These are phyloP conservation scores for Wickerhamiella lipophila DNA, from an alignment of 805 yeast species.

Conservation along the genomic window DNA sequence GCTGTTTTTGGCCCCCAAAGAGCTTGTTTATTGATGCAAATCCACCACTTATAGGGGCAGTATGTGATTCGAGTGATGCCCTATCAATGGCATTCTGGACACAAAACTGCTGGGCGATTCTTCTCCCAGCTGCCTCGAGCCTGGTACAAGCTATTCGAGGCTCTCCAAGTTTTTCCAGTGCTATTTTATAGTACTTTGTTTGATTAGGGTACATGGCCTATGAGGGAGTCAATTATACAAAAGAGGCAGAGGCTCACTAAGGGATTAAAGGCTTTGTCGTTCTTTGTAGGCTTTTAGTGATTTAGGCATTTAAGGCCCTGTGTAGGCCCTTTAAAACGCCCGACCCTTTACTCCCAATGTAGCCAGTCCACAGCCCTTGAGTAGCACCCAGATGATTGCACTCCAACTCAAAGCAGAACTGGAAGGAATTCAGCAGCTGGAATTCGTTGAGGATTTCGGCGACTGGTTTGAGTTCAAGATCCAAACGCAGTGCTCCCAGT, in stretches of 20 bases:
- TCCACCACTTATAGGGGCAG: not conserved
- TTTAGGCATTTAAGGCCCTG: too few species aligned
- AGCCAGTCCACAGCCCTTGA: too few species aligned
- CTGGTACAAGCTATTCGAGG: constrained; percentile 22
- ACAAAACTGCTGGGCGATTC: constrained; percentile 25
- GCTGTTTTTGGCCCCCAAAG: not conserved
- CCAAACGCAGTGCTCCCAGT: constrained; percentile 57
- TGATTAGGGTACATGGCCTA: constrained; percentile 12
- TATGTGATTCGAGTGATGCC: constrained; percentile 7
- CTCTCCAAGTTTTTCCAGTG: constrained; percentile 21
- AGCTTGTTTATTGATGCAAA: not conserved
- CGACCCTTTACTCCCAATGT: too few species aligned
- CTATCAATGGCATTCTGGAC: constrained; percentile 24
- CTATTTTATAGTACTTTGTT: constrained; percentile 15
- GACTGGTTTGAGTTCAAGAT: constrained; percentile 67
- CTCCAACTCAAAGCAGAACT: constrained; percentile 35
- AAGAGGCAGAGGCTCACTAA: too few species aligned
- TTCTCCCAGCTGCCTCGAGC: constrained; percentile 25
- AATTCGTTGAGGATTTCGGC: constrained; percentile 46
- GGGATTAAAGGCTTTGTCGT: too few species aligned
- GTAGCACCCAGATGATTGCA: constrained; percentile 25
- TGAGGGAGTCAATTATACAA: too few species aligned
- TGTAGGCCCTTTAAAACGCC: too few species aligned
- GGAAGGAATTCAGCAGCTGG: constrained; percentile 42
- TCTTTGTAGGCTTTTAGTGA: too few species aligned